Conservation (phyloP, 305 asterid species). For the Fraxinus nigra region DNA sequence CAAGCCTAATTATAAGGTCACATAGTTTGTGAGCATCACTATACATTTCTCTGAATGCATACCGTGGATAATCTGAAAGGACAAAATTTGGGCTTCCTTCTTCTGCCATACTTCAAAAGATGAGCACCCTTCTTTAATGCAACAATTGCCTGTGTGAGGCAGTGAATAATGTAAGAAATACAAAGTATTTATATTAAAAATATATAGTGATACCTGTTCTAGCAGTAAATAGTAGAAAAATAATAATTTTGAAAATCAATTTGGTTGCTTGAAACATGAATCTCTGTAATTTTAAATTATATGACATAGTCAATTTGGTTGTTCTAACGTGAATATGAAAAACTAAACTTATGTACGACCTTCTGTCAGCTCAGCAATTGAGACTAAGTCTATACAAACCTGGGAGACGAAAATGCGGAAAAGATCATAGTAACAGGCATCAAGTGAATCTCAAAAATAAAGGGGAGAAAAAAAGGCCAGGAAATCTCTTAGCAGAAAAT, state of each 20-base stretch:
- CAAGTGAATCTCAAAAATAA: not conserved
- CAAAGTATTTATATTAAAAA: not conserved
- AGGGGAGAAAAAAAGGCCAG: not conserved
- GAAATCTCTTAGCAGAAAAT: not conserved
- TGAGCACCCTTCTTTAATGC: constrained; percentile 51
- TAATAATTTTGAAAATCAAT: not conserved
- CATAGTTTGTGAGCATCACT: not conserved
- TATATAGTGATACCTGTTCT: not conserved
- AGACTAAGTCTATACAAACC: not conserved
- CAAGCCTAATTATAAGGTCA: not conserved
- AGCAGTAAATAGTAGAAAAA: not conserved
- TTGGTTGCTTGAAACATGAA: not conserved
- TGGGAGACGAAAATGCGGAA: not conserved
- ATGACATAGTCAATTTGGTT: not conserved
- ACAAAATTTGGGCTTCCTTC: constrained; percentile 46
- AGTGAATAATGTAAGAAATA: not conserved
- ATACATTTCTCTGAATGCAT: constrained; percentile 1
- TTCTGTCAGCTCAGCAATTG: not conserved
- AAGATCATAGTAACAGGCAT: not conserved
- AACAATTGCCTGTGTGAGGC: constrained; percentile 38
- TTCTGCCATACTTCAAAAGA: constrained; percentile 39
- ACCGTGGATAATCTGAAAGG: constrained; percentile 48
- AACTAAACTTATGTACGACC: not conserved
- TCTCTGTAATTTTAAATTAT: not conserved
- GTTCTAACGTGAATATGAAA: not conserved